Evolutionary conservation across 352 stramenopile genomes (phyloP).

Genomic region (Discostella stelligera): DNA sequence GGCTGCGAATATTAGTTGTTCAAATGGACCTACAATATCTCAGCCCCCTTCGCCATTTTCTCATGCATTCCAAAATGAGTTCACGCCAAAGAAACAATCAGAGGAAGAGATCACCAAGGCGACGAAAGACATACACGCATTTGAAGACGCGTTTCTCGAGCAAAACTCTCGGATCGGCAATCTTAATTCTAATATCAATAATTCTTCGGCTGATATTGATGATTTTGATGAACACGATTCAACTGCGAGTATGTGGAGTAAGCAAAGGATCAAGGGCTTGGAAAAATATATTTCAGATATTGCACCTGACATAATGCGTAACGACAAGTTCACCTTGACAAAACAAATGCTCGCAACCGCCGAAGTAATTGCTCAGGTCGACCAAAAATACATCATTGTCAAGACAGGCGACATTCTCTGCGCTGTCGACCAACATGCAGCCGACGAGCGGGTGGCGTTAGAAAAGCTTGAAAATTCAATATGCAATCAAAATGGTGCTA

Average conservation of each 20-base stretch:
- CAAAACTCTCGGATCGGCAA: neutral
- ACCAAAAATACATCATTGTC: conserved; percentile 89
- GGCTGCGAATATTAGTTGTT: neutral
- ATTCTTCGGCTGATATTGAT: conserved; percentile 5
- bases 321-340: conserved; percentile 58
- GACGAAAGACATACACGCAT: conserved; percentile 14
- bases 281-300: conserved; percentile 31
- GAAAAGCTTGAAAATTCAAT: conserved; percentile 83
- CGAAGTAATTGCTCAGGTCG: conserved; percentile 87
- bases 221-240: conserved; percentile 13
- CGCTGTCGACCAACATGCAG: conserved; percentile 89
- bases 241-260: conserved; percentile 35
- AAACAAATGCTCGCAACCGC: conserved; percentile 81
- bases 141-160: conserved; percentile 48
- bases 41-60: conserved; percentile 34
- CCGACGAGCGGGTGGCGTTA: conserved; percentile 87
- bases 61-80: conserved; percentile 33
- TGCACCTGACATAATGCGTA: conserved; percentile 1
- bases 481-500: conserved; percentile 64
- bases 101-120: neutral
- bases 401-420: conserved; percentile 60
- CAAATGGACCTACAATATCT: neutral
- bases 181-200: neutral
- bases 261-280: conserved; percentile 30
- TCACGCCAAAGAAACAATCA: neutral